Percentiles rank a stretch among this genome's conserved stretches.
Evolutionary conservation across 139 green algal genomes (phyloP).

Genomic region (Penium margaritaceum): DNA sequence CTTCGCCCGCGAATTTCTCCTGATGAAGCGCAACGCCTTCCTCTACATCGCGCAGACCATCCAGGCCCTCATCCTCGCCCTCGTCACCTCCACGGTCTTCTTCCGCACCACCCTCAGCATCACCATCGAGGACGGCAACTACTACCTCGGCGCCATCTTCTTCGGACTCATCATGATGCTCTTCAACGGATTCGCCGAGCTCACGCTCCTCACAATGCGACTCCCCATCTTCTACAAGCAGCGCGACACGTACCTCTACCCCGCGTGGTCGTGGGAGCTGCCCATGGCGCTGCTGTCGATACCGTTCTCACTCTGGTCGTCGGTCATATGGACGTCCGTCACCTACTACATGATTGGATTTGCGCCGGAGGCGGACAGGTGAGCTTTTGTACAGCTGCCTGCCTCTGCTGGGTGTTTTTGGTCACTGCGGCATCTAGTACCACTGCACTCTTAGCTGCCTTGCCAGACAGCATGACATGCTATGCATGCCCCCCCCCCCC

Average conservation of each 20-base stretch:
- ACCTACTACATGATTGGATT: conserved; percentile 34
- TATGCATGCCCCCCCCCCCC: too few relatives aligned
- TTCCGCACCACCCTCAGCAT: conserved; percentile 46
- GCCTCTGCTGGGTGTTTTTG: too few relatives aligned
- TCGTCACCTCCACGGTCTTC: conserved; percentile 52
- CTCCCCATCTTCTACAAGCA: conserved; percentile 73
- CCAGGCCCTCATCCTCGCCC: conserved; percentile 23
- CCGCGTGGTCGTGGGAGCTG: conserved; percentile 47
- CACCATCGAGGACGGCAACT: conserved; percentile 43
- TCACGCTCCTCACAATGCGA: conserved; percentile 6
- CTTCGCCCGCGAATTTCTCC: conserved; percentile 46
- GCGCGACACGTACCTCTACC: conserved; percentile 64
- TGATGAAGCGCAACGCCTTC: conserved; percentile 50
- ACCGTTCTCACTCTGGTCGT: conserved; percentile 19
- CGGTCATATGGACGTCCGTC: conserved; percentile 41
- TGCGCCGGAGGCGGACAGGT: conserved; percentile 12
- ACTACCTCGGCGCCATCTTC: conserved; percentile 55
- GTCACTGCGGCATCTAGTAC: too few relatives aligned
- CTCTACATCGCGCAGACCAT: conserved; percentile 50
- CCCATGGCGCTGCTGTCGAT: neutral
- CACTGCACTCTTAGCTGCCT: too few relatives aligned
- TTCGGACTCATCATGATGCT: conserved; percentile 53
- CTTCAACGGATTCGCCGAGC: conserved; percentile 47
- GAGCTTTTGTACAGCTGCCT: too few relatives aligned
- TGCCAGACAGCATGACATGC: too few relatives aligned